These are phyloP conservation scores for Boletus pseudopeckii DNA, from an alignment of 768 basidiomycete genomes.

Conservation along the genomic window DNA sequence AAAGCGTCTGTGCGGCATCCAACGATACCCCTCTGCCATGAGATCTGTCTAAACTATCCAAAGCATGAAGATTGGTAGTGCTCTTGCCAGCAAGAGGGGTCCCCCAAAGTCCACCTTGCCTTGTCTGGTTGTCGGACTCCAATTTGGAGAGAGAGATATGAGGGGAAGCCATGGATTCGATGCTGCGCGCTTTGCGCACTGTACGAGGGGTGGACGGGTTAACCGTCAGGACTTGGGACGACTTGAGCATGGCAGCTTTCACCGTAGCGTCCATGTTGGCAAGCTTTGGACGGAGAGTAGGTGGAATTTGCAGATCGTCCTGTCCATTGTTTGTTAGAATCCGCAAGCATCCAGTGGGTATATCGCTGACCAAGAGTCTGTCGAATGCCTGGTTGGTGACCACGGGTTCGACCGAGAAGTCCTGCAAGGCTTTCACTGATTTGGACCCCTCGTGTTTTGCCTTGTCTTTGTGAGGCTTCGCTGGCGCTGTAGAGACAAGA, in stretches of 20 bases:
- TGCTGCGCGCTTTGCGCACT: conserved; percentile 69
- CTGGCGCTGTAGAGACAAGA: conserved; percentile 32
- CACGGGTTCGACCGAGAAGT: conserved; percentile 32
- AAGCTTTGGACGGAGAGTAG: conserved; percentile 72
- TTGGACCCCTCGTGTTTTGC: conserved; percentile 42
- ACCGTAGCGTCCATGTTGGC: conserved; percentile 78
- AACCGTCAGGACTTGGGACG: conserved; percentile 61
- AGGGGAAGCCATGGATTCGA: conserved; percentile 60
- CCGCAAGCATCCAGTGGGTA: too few species aligned
- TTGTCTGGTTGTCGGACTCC: conserved; percentile 34
- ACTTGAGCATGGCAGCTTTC: conserved; percentile 90
- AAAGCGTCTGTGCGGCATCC: conserved; percentile 50
- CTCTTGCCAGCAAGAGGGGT: conserved; percentile 31
- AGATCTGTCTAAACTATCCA: conserved; percentile 29
- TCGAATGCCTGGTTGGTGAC: conserved; percentile 74
- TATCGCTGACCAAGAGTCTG: conserved; percentile 62
- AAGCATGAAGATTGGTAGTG: conserved; percentile 26
- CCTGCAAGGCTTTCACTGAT: conserved; percentile 43
- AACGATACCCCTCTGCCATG: conserved; percentile 63
- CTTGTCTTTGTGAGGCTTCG: conserved; percentile 30
- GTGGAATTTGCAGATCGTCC: conserved; percentile 90
- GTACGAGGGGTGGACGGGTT: conserved; percentile 49
- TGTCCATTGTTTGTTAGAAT: conserved; percentile 28
- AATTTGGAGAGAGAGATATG: conserved; percentile 39
- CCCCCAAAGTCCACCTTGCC: conserved; percentile 23